Evolutionary conservation across 768 basidiomycete species (phyloP).

Genomic region (Termitomyces sp.): DNA sequence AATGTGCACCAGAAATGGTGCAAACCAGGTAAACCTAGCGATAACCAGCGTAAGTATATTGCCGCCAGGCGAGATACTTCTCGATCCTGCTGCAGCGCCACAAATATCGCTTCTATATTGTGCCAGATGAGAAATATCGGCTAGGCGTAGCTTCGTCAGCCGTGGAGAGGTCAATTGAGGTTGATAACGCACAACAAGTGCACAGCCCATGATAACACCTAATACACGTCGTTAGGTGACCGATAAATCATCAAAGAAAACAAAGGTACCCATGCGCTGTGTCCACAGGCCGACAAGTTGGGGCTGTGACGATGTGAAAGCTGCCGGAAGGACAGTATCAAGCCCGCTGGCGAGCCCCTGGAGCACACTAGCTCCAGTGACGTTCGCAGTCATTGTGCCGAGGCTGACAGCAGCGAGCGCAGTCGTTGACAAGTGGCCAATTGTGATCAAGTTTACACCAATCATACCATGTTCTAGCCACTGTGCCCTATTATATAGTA

Average conservation of each 20-base stretch:
- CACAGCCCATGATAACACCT: constrained; percentile 5
- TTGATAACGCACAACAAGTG: background rate
- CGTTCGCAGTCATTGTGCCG: constrained; percentile 41
- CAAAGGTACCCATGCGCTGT: constrained; percentile 48
- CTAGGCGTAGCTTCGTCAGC: background rate
- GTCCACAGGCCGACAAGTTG: constrained; percentile 51
- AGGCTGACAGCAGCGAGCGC: constrained; percentile 61
- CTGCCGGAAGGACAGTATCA: constrained; percentile 70
- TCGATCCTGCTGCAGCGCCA: constrained; percentile 1
- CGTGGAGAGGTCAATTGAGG: background rate
- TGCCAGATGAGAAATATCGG: background rate
- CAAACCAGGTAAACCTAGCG: background rate
- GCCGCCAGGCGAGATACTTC: constrained; percentile 5
- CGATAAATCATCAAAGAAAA: background rate
- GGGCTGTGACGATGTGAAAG: constrained; percentile 57
- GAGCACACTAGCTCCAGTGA: constrained; percentile 30
- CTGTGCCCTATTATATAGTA: constrained; percentile 11
- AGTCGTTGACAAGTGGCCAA: constrained; percentile 69
- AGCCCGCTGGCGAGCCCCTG: constrained; percentile 60
- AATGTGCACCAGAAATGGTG: background rate
- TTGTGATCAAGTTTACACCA: constrained; percentile 56
- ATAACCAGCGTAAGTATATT: constrained; percentile 3
- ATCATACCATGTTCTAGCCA: constrained; percentile 65
- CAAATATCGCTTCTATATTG: background rate
- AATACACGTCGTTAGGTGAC: background rate